phyloP scores from a whole-genome alignment of 2,329 filamentous ascomycete genomes.

The Fusarium denticulatum region DNA sequence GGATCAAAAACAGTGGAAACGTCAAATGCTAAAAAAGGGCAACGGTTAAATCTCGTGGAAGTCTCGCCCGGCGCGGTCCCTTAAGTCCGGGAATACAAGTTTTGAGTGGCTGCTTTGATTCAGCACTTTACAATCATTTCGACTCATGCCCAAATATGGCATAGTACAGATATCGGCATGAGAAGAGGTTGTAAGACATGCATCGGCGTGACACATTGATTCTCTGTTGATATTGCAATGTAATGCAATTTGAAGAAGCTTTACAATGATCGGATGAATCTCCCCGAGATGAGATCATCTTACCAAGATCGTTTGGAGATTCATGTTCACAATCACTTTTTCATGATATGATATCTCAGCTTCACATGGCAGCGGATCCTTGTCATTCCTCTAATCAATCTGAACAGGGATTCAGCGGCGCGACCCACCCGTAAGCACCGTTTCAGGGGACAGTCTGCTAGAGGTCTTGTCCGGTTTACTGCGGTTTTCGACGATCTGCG shows the following conservation, averaged over 20 bases:
- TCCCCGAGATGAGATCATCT: neutral
- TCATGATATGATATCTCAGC: neutral
- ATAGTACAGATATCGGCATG: neutral
- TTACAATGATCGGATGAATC: neutral
- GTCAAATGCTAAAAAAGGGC: neutral
- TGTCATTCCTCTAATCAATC: neutral
- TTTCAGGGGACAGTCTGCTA: neutral
- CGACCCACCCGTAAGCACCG: neutral
- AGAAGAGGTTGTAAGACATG: neutral
- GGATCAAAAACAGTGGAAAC: conserved; percentile 4
- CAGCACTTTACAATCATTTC: conserved; percentile 6
- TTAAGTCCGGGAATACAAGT: conserved; percentile 4
- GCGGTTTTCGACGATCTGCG: neutral
- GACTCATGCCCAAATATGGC: conserved; percentile 1
- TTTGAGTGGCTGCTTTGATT: neutral
- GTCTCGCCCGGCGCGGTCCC: neutral
- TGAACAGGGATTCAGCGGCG: neutral
- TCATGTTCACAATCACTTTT: neutral
- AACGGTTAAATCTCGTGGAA: neutral
- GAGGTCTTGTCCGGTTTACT: neutral
- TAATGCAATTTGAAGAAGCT: neutral
- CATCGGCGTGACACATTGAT: conserved; percentile 13
- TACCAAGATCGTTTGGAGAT: neutral
- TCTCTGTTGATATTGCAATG: neutral
- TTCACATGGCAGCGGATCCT: neutral